Evolutionary conservation across 2,329 filamentous ascomycete species (phyloP), one percentile per base, ranked within the genome.

Genomic region (Aspergillus sp.): DNA sequence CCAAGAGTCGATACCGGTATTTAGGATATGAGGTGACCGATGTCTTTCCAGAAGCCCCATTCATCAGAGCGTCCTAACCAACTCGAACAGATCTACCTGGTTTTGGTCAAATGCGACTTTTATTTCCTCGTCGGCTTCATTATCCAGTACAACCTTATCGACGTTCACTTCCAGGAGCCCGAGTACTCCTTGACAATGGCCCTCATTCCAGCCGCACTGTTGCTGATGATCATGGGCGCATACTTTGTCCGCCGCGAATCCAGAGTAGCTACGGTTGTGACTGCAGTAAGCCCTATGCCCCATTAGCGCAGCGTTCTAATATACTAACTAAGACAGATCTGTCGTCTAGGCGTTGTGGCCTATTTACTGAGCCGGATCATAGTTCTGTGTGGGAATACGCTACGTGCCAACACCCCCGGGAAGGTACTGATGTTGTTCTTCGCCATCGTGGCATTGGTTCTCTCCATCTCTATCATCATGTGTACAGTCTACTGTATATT

Each of bases 101-200:
- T 61, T 20, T 34, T 61, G 3, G 47, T 58, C 19, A 61, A 61
- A 23, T 31, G 59, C 13, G 50, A 56, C 14, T 53, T 55, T 34
- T 61, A 49, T 20, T 62, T 61, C 42, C 40, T 58, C 1, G 44
- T 59, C n/a, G 50, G 53, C 4, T 62, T 62, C 17, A 52, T 62
- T 11, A 21, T 62, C 10, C 60, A 62, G 19, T 62, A 62, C 38
- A 44, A 52, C 16, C 41, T 61, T 1, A 50, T 62, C 38, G 55
- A 60, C 31, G 58, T 62, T 3, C 60, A 62, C 43, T 62, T 57
- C 14, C 16, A 50, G 7, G 55, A 58, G 38, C 58, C 58, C 10
- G 60, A 62, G 21, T 62, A 54, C 20, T 48, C 50, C 1, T 36
- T 62, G 4, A 62, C 60, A 5, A 41, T 57, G 49, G 51, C 51